Conservation (phyloP, 2,329 filamentous ascomycete species). For the Claviceps monticola region DNA sequence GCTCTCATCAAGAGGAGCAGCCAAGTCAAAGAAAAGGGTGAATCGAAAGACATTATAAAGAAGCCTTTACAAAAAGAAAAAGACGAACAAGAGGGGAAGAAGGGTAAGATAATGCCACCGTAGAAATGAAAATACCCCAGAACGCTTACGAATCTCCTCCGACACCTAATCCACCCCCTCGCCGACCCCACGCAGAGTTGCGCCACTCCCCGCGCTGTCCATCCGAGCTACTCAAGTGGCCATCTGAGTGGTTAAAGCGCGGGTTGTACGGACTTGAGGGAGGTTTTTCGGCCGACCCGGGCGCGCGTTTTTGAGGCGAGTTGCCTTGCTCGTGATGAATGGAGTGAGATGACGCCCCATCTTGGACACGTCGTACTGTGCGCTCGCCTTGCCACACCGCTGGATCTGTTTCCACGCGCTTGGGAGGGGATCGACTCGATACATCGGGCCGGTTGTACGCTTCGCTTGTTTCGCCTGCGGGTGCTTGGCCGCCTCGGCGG, state of each 20-base stretch:
- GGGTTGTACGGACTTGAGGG: conserved; percentile 26
- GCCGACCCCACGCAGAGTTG: conserved; percentile 40
- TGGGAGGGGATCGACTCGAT: conserved; percentile 37
- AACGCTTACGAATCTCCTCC: conserved; percentile 25
- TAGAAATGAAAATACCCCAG: neutral
- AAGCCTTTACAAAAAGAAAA: neutral
- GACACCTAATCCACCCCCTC: conserved; percentile 35
- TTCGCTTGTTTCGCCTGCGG: conserved; percentile 46
- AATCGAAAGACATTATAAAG: neutral
- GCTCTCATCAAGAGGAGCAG: neutral
- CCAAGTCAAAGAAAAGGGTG: neutral
- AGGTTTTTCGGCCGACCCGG: conserved; percentile 29
- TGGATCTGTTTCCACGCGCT: conserved; percentile 75
- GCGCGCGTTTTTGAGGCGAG: conserved; percentile 32
- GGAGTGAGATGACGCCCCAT: conserved; percentile 30
- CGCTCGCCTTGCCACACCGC: conserved; percentile 72
- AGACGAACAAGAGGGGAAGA: neutral
- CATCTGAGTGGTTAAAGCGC: conserved; percentile 31
- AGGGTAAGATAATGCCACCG: neutral
- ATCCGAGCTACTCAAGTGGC: conserved; percentile 24
- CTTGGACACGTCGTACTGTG: conserved; percentile 65
- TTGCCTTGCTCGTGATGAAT: conserved; percentile 28
- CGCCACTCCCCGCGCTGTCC: conserved; percentile 41
- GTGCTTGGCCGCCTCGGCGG: conserved; percentile 40
- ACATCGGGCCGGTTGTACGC: conserved; percentile 44